These are phyloP conservation scores for Bipolaris zeicola DNA, from an alignment of 2,329 filamentous ascomycete genomes.

Conservation along the genomic window DNA sequence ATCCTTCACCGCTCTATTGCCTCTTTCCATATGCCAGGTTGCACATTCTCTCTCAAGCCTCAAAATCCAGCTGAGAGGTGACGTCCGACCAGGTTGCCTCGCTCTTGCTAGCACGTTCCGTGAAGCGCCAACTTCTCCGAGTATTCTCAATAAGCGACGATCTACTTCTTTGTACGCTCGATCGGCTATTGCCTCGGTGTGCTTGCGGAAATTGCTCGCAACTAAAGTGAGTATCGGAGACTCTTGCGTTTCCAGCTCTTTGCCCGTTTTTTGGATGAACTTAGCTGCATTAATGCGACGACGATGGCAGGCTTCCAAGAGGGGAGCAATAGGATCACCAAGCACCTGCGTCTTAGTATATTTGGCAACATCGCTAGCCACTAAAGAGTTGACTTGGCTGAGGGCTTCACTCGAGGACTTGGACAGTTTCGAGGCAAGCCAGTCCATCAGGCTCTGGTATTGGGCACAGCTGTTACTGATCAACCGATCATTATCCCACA, in stretches of 20 bases:
- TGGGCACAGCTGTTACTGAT: neutral
- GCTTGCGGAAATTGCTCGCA: neutral
- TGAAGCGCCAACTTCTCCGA: neutral
- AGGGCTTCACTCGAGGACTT: neutral
- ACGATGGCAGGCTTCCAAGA: neutral
- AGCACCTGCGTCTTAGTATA: neutral
- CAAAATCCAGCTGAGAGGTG: too few species aligned
- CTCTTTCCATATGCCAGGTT: neutral
- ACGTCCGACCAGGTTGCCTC: neutral
- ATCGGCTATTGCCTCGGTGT: conserved; percentile 1
- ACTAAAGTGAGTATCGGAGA: conserved; percentile 7
- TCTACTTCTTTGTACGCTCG: conserved; percentile 4
- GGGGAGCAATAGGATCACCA: neutral
- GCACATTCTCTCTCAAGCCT: neutral
- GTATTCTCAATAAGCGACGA: neutral
- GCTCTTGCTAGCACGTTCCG: neutral
- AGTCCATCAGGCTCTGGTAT: neutral
- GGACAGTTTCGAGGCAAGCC: neutral
- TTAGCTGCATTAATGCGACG: neutral
- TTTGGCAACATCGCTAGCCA: neutral
- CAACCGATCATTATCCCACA: neutral
- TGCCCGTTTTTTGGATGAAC: too few species aligned
- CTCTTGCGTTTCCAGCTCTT: neutral
- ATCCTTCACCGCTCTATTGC: too few species aligned
- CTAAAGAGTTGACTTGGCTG: neutral